phyloP scores from a whole-genome alignment of 2,329 filamentous ascomycete species.

The Fusarium luffae region DNA sequence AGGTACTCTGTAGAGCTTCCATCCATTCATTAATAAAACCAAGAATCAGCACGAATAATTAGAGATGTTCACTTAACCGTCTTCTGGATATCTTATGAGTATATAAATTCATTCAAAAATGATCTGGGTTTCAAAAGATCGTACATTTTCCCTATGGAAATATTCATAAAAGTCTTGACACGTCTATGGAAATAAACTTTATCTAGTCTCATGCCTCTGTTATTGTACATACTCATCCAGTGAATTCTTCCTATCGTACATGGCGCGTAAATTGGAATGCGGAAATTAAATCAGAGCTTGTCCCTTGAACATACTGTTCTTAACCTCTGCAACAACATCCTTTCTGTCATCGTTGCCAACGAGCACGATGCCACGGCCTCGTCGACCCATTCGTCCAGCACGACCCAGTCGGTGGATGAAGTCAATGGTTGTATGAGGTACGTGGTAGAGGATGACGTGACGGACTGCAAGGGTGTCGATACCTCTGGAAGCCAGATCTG shows the following conservation, averaged over 20 bases:
- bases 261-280: constrained; percentile 3
- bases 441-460: constrained; percentile 94
- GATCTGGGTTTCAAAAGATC: neutral
- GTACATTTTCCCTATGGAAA: constrained; percentile 18
- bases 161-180: constrained; percentile 20
- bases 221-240: constrained; percentile 31
- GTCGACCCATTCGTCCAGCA: constrained; percentile 90
- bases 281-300: constrained; percentile 74
- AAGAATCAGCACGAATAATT: constrained; percentile 5
- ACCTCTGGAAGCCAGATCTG: constrained; percentile 89
- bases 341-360: constrained; percentile 90
- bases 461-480: constrained; percentile 94
- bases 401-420: constrained; percentile 96
- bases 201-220: constrained; percentile 8
- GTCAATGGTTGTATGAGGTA: constrained; percentile 97
- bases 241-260: constrained; percentile 41
- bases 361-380: constrained; percentile 89
- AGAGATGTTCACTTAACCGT: neutral
- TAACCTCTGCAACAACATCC: constrained; percentile 91
- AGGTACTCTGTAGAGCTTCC: neutral
- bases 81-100: neutral
- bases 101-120: neutral
- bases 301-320: constrained; percentile 87
- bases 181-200: constrained; percentile 12
- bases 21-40: neutral